Conservation (phyloP, 140 eudicot species). For the Ambrosia hybrid region DNA sequence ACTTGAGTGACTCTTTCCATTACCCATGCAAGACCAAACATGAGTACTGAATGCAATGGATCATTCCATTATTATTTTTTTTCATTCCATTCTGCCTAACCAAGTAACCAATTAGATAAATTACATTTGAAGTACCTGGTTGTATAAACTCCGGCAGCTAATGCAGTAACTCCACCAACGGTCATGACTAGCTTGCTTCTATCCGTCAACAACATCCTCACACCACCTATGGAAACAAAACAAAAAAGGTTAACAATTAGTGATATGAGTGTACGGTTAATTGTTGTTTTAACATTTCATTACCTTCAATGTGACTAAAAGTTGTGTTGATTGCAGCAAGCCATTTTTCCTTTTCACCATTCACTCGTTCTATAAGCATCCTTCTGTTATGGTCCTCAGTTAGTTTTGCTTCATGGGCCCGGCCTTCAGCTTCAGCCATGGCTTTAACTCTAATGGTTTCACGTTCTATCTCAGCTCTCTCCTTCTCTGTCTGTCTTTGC, state of each 20-base stretch:
- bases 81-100: too few relatives aligned
- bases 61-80: too few relatives aligned
- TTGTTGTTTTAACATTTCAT: constrained; percentile 1
- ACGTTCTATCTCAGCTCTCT: constrained; percentile 91
- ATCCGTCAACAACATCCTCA: constrained; percentile 72
- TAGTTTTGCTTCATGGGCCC: constrained; percentile 91
- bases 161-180: constrained; percentile 94
- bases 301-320: constrained; percentile 95
- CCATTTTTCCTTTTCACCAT: constrained; percentile 97
- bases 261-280: background rate
- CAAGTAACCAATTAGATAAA: too few relatives aligned
- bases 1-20: too few relatives aligned
- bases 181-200: constrained; percentile 84
- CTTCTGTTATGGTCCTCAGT: constrained; percentile 88
- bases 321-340: constrained; percentile 98
- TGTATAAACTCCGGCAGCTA: constrained; percentile 98
- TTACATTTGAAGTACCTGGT: constrained; percentile 57
- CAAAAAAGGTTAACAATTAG: constrained; percentile 9
- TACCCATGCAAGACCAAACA: too few relatives aligned
- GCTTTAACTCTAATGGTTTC: constrained; percentile 91
- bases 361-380: constrained; percentile 79
- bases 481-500: constrained; percentile 92
- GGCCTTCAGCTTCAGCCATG: constrained; percentile 98
- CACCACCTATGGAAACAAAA: constrained; percentile 63
- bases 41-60: too few relatives aligned